A percentile compares a stretch with the other conserved stretches of the same genome.
These are phyloP conservation scores for Aspergillus haitiensis DNA, from an alignment of 495 filamentous ascomycete species.

Conservation along the genomic window DNA sequence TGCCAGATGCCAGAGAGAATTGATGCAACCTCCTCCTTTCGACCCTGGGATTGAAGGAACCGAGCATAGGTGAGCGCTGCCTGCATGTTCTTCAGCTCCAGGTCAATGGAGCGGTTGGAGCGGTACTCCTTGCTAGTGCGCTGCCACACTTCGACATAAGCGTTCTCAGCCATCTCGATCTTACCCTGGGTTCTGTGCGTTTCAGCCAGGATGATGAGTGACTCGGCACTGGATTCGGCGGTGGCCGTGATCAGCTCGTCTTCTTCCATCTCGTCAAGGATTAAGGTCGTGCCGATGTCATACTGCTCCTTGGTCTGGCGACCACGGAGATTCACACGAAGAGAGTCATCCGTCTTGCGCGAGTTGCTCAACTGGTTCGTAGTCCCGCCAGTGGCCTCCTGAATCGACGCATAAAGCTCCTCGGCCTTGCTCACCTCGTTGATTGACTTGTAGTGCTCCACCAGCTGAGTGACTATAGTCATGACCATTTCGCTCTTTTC, in stretches of 20 bases:
- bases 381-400: constrained; percentile 9
- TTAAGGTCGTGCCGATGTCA: constrained; percentile 22
- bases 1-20: constrained; percentile 40
- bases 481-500: constrained; percentile 33
- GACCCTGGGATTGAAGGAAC: constrained; percentile 34
- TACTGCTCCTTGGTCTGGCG: constrained; percentile 25
- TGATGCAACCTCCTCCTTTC: constrained; percentile 36
- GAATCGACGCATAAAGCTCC: constrained; percentile 16
- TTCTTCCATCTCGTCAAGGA: constrained; percentile 19
- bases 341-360: constrained; percentile 20
- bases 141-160: constrained; percentile 43
- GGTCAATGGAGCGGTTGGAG: constrained; percentile 30
- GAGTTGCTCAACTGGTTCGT: constrained; percentile 11
- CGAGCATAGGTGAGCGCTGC: constrained; percentile 33
- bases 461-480: constrained; percentile 29
- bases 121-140: constrained; percentile 34
- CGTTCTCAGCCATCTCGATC: constrained; percentile 29
- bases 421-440: constrained; percentile 24
- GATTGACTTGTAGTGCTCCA: constrained; percentile 37
- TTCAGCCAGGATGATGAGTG: constrained; percentile 20
- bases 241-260: constrained; percentile 21
- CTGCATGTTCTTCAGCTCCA: constrained; percentile 34
- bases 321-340: constrained; percentile 33
- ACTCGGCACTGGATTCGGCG: constrained; percentile 14
- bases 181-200: constrained; percentile 26